Evolutionary conservation across 176 grass and related monocot genomes (phyloP).

Genomic region (Oryza meridionalis): DNA sequence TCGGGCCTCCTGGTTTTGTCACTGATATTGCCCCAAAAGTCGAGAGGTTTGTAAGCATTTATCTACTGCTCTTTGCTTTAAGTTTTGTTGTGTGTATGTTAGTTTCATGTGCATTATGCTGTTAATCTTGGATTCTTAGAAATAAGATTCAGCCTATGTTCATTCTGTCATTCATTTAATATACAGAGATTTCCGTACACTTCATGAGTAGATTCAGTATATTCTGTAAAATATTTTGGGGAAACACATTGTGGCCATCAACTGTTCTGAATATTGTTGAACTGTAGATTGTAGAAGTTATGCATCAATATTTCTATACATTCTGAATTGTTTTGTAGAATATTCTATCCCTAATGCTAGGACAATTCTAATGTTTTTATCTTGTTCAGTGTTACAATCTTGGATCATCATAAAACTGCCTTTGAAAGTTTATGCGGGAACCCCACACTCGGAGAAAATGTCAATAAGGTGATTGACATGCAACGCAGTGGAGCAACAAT

Average conservation of each 20-base stretch:
- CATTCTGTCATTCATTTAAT: background rate
- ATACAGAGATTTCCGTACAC: background rate
- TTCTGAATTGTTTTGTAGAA: background rate
- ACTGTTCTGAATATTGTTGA: background rate
- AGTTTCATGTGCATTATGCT: background rate
- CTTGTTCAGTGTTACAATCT: slow-evolving; percentile 70
- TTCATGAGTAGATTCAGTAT: background rate
- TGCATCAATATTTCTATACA: background rate
- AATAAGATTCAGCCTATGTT: background rate
- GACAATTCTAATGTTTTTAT: slow-evolving; percentile 16
- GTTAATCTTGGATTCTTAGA: background rate
- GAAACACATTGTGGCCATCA: background rate
- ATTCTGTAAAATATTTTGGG: background rate
- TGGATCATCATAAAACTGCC: slow-evolving; percentile 98
- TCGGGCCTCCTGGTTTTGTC: slow-evolving; percentile 86
- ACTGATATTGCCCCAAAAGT: slow-evolving; percentile 75
- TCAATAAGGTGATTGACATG: slow-evolving; percentile 90
- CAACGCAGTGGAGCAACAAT: slow-evolving; percentile 89
- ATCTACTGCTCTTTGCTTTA: background rate
- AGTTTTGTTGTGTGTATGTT: background rate
- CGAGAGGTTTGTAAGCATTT: slow-evolving; percentile 53
- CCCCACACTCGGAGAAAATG: slow-evolving; percentile 59
- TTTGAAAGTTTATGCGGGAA: slow-evolving; percentile 66
- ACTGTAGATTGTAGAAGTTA: slow-evolving; percentile 12
- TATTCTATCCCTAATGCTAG: background rate